Conservation (phyloP, 192 early-diverging fungal species). For the Coemansia sp. region DNA sequence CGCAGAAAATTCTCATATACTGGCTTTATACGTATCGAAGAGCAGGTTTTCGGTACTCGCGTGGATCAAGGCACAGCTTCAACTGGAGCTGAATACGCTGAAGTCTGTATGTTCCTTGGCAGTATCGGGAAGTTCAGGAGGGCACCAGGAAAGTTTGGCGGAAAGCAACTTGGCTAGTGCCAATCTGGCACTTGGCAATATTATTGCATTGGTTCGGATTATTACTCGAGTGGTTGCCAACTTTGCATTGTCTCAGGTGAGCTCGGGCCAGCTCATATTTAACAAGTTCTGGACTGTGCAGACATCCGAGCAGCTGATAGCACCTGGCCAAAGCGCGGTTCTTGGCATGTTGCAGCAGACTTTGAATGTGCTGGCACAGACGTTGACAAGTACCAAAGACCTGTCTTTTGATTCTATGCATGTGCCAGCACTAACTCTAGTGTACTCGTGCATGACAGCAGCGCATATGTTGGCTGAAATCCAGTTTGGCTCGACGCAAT, state of each 20-base stretch:
- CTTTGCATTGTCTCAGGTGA: conserved; percentile 16
- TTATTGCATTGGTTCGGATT: conserved; percentile 35
- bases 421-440: conserved; percentile 12
- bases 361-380: background rate
- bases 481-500: conserved; percentile 1
- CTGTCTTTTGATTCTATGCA: background rate
- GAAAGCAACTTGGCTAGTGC: no score
- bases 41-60: conserved; percentile 28
- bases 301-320: conserved; percentile 17
- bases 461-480: conserved; percentile 21
- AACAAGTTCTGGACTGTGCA: conserved; percentile 43
- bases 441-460: conserved; percentile 23
- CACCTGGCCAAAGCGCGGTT: conserved; percentile 26
- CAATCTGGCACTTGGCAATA: conserved; percentile 12
- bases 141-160: conserved; percentile 10
- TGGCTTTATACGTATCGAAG: conserved; percentile 32
- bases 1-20: conserved; percentile 17
- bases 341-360: conserved; percentile 14
- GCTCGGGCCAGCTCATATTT: conserved; percentile 5
- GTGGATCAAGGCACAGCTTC: conserved; percentile 41
- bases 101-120: conserved; percentile 3
- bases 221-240: conserved; percentile 29
- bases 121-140: background rate
- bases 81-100: conserved; percentile 31
- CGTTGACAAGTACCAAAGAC: background rate